phyloP scores from a whole-genome alignment of 768 basidiomycete genomes.

The Tylopilus subfusipes region DNA sequence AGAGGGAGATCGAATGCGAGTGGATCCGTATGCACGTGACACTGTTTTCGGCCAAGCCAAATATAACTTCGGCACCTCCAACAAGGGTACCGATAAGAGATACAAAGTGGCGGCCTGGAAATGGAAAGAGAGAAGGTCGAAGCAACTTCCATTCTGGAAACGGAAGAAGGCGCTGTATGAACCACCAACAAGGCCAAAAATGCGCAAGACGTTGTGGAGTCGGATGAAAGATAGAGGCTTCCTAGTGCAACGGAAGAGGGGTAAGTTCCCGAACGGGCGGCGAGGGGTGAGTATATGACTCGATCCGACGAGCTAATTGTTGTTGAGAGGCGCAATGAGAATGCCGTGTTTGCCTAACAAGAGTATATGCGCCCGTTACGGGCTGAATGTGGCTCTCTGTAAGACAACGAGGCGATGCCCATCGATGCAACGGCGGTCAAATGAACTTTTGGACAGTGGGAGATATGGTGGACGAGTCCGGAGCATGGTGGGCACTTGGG shows the following conservation, averaged over 20 bases:
- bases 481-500: background rate
- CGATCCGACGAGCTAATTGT: conserved; percentile 10
- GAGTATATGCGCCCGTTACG: background rate
- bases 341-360: background rate
- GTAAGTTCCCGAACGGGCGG: conserved; percentile 6
- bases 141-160: conserved; percentile 12
- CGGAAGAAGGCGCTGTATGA: conserved; percentile 2
- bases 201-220: background rate
- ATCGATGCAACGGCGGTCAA: background rate
- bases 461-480: conserved; percentile 9
- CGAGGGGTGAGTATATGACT: background rate
- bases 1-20: background rate
- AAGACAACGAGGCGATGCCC: background rate
- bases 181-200: background rate
- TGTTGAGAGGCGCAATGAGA: background rate
- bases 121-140: conserved; percentile 18
- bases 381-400: background rate
- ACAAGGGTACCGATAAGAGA: conserved; percentile 4
- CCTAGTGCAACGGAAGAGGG: background rate
- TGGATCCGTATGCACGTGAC: conserved; percentile 3
- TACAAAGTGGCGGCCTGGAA: conserved; percentile 3
- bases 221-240: conserved; percentile 5
- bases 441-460: background rate
- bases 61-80: background rate
- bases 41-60: background rate